Evolutionary conservation across 83 land plant species (phyloP).

Genomic region (Isoetes engelmannii): DNA sequence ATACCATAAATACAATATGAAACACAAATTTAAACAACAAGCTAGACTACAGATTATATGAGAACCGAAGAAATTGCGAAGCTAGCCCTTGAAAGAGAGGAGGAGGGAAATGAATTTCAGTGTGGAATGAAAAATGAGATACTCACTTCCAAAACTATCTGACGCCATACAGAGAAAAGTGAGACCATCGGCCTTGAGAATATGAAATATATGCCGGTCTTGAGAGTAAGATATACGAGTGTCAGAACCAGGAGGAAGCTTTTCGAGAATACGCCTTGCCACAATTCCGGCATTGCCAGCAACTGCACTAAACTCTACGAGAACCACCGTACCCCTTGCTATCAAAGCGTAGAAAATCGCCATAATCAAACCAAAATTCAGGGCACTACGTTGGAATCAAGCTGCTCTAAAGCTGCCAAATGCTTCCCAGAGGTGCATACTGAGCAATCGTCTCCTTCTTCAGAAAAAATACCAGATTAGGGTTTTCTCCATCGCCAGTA

Average conservation of each 20-base stretch:
- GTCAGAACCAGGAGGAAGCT: conserved; percentile 45
- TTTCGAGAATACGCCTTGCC: conserved; percentile 61
- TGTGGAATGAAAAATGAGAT: background rate
- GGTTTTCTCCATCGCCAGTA: too few relatives aligned
- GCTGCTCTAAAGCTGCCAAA: too few relatives aligned
- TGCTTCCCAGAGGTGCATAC: too few relatives aligned
- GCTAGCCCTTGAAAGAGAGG: too few relatives aligned
- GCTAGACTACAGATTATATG: too few relatives aligned
- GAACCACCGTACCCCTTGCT: conserved; percentile 68
- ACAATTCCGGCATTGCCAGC: conserved; percentile 51
- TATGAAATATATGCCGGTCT: conserved; percentile 74
- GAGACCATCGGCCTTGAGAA: conserved; percentile 69
- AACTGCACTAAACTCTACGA: conserved; percentile 55
- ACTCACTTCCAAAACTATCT: conserved; percentile 62
- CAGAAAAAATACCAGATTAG: too few relatives aligned
- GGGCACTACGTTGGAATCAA: too few relatives aligned
- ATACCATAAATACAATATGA: background rate
- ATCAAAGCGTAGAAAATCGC: conserved; percentile 68
- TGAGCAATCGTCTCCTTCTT: too few relatives aligned
- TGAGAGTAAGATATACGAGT: conserved; percentile 66
- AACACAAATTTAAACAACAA: background rate
- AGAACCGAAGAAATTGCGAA: too few relatives aligned
- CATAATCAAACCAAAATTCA: conserved; percentile 22
- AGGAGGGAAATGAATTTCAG: too few relatives aligned
- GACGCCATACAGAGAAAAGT: conserved; percentile 81